Base-by-base conservation (phyloP, 805 yeast genomes). In the Suhomyces kilbournensis region DNA sequence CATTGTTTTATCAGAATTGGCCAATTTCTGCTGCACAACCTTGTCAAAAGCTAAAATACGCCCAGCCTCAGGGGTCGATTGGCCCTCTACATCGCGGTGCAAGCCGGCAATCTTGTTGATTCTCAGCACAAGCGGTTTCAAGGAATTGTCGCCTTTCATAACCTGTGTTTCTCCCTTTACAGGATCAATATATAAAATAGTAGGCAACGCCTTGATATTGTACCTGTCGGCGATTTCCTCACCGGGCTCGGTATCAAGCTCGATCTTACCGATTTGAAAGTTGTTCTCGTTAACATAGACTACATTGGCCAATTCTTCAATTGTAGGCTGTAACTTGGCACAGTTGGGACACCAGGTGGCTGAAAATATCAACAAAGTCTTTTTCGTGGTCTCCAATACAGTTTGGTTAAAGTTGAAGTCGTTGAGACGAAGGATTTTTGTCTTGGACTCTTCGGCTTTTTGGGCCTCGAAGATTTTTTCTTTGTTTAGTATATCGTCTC, bases 291-390 rank as follows among this genome's bases (percentile, higher is more conserved):
- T 77, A 19, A 58, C 59, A 44, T 69, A 76, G 45, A 79, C 78
- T 2, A 77, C 67, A n/a, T 67, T 62, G 4, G 88, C 85, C 48
- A 84, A 67, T 47, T 68, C 55, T 44, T 74, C 78, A 72, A 82
- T 81, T 8, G 65, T 67, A 2, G 87, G 86, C 52, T 74, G 71
- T 58, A 84, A 67, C 17, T 69, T 66, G 64, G 79, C 74, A 69
- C 89, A 84, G 61, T 80, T 77, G 19, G 73, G 77, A 63, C 89
- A 83, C 85, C 86, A 80, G 39, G 77, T 71, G 14, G 86, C 82
- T 4, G 88, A 79, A 60, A 86, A 80, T 2, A 81, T 76, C 20
- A 86, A 75, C 38, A 86, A 63, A 0, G 70, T 58, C 51, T 60
- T 56, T 40, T 58, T 57, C 26, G 62, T 53, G 23, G 68, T 63